Evolutionary conservation across 2,329 filamentous ascomycete genomes (phyloP).

Genomic region (Botryotinia narcissicola): DNA sequence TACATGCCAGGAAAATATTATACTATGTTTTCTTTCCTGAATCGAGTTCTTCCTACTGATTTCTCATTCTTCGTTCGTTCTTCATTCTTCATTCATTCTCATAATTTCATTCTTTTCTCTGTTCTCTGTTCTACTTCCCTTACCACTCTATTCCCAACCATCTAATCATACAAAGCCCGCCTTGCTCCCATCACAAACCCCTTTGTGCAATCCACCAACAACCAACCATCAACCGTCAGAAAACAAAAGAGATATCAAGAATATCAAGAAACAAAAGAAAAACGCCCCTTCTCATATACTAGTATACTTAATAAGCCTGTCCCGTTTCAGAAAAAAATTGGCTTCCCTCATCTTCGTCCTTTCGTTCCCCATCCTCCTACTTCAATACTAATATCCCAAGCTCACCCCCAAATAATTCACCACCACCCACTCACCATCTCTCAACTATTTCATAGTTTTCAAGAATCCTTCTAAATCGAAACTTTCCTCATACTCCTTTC

Average conservation of each 20-base stretch:
- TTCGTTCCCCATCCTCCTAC: neutral
- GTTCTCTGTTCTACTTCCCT: neutral
- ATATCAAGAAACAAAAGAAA: neutral
- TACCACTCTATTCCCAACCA: neutral
- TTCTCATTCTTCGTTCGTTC: neutral
- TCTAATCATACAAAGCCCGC: neutral
- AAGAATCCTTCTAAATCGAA: conserved; percentile 95
- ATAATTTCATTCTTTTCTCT: neutral
- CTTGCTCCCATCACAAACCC: neutral
- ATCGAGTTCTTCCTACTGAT: neutral
- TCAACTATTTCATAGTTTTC: conserved; percentile 68
- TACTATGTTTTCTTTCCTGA: neutral
- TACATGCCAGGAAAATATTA: neutral
- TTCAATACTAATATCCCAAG: neutral
- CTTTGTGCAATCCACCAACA: neutral
- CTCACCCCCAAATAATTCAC: neutral
- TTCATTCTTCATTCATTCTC: neutral
- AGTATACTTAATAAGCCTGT: neutral
- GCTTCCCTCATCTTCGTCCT: neutral
- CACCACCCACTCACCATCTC: neutral
- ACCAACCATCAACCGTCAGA: neutral
- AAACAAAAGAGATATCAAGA: neutral
- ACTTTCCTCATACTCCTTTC: conserved; percentile 96
- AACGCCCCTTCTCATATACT: conserved; percentile 7
- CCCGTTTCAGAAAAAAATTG: neutral